Evolutionary conservation across 2,329 filamentous ascomycete genomes (phyloP).

Genomic region (Fusarium hainanense): DNA sequence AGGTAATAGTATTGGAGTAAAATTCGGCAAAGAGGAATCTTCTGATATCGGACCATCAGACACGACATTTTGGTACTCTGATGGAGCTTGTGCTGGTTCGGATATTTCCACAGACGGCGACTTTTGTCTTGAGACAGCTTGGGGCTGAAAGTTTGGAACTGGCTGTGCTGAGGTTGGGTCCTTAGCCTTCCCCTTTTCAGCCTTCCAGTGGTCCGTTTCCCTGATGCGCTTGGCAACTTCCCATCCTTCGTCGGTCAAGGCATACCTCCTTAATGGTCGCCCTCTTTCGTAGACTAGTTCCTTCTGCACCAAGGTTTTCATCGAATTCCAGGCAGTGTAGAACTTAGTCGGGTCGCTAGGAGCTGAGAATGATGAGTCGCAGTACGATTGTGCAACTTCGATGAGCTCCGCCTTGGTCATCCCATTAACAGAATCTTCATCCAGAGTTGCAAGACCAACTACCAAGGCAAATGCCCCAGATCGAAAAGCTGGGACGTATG

Average conservation of each 20-base stretch:
- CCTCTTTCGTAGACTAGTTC: conserved; percentile 79
- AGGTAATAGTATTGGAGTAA: conserved; percentile 70
- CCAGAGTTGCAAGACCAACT: conserved; percentile 70
- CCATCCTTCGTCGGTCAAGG: conserved; percentile 81
- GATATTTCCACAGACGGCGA: conserved; percentile 37
- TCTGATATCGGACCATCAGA: conserved; percentile 51
- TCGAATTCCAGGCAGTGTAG: conserved; percentile 86
- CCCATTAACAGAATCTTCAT: conserved; percentile 63
- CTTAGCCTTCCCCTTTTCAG: conserved; percentile 37
- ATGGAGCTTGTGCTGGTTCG: conserved; percentile 21
- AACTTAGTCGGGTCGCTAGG: conserved; percentile 74
- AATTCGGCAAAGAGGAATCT: conserved; percentile 55
- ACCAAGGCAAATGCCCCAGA: conserved; percentile 81
- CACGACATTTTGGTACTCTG: conserved; percentile 54
- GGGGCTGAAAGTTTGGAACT: conserved; percentile 7
- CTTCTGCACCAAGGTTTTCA: conserved; percentile 79
- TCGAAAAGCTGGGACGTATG: conserved; percentile 78
- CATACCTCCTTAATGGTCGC: conserved; percentile 74
- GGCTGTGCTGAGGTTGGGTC: conserved; percentile 13
- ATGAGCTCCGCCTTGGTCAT: conserved; percentile 77
- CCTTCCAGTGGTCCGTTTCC: conserved; percentile 57
- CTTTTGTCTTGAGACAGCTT: conserved; percentile 3
- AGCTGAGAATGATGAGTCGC: conserved; percentile 77
- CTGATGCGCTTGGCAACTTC: conserved; percentile 75
- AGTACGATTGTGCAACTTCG: conserved; percentile 75